Base-by-base conservation (phyloP, 2,329 filamentous ascomycete genomes). In the Pestalotiopsis sp. region DNA sequence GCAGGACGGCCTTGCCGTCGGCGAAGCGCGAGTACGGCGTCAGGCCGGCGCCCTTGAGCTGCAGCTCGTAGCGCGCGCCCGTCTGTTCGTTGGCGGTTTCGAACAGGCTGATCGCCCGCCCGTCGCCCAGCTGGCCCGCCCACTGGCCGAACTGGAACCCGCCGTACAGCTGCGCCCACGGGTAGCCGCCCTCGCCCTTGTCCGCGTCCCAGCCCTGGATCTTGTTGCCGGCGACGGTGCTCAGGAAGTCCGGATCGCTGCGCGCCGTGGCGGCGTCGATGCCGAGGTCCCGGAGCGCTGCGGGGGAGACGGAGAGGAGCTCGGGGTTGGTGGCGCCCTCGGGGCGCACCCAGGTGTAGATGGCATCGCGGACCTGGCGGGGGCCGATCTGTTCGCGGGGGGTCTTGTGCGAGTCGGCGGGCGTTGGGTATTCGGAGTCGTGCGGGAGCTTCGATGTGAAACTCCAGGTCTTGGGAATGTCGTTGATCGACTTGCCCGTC, bases 91-190 rank as follows among this genome's bases (percentile, higher is more conserved):
- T 97, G 4, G 90, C 95, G 27, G 91, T 89, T 80, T 99, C 96
- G 76, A 98, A 98, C 1, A 99, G 85, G 45, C 93, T 97, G 73
- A 99, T 98, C 38, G 95, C 96, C 67, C 96, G 88, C 49, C 96
- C 96, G 77, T 99, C 96, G 57, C 96, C 96, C 1, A 99, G 88
- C 80, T 99, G 96, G 5, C 96, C 95, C 3, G 96, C 96, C 95
- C 95, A 99, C 73, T 92, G 90, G 5, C 96, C 96, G 77, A 91
- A 90, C 77, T 90, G 86, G 76, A 87, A 90, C 68, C 95, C 95
- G 68, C 96, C 96, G 79, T 99, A 99, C 82, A 96, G 98, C 82
- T 99, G 96, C 39, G 96, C 95, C 96, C 96, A 99, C 0, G 96
- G 95, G 78, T 99, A 99, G 58, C 96, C 90, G 23, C 38, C 92